These are phyloP conservation scores for Zopfia rhizophila DNA, from an alignment of 2,329 filamentous ascomycete genomes.

Conservation along the genomic window DNA sequence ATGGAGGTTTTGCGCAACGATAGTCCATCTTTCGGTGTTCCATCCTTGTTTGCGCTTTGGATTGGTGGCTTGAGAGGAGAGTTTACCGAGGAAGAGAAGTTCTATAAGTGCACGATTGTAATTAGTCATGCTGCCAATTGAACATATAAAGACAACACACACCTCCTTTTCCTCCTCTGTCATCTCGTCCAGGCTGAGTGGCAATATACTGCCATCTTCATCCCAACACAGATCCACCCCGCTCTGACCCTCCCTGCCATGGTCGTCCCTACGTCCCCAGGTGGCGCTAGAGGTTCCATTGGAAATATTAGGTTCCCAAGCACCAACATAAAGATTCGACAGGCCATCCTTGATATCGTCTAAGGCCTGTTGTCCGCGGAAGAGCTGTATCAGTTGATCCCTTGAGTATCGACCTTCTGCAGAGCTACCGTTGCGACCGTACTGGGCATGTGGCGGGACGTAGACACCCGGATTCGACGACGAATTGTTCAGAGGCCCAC, in stretches of 20 bases:
- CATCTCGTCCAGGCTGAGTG: constrained; percentile 79
- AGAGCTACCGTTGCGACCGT: constrained; percentile 66
- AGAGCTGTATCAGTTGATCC: constrained; percentile 82
- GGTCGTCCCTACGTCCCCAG: constrained; percentile 83
- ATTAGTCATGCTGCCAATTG: constrained; percentile 24
- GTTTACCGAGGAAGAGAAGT: constrained; percentile 88
- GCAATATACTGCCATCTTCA: constrained; percentile 72
- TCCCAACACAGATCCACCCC: constrained; percentile 97
- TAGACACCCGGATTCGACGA: constrained; percentile 62
- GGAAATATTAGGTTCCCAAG: constrained; percentile 80
- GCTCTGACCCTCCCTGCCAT: constrained; percentile 73
- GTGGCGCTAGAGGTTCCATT: constrained; percentile 68
- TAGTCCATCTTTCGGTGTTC: constrained; percentile 63
- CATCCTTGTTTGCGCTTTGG: constrained; percentile 72
- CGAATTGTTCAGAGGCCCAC: constrained; percentile 37
- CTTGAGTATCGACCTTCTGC: constrained; percentile 75
- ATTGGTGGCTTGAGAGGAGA: constrained; percentile 88
- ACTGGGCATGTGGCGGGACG: constrained; percentile 70
- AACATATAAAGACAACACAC: constrained; percentile 36
- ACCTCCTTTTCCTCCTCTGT: constrained; percentile 74
- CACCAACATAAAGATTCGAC: constrained; percentile 74
- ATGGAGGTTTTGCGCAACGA: constrained; percentile 85
- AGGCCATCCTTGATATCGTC: constrained; percentile 68
- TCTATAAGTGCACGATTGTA: constrained; percentile 59
- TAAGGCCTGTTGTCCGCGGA: constrained; percentile 66